Base-by-base conservation (phyloP, 73 alveolate genomes). In the Paramecium octaurelia region DNA sequence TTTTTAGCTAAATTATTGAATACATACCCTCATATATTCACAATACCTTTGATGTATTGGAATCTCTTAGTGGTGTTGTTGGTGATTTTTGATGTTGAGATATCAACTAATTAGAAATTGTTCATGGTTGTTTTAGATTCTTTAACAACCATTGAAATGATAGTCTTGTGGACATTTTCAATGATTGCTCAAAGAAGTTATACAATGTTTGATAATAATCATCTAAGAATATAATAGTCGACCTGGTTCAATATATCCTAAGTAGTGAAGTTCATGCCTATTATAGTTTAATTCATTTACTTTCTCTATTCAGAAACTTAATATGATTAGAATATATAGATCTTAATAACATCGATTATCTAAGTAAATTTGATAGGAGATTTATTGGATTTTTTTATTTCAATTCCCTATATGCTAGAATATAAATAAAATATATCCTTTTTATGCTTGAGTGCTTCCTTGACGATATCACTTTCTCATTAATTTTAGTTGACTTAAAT, bases 1-100 rank as follows among this genome's bases (percentile, higher is more conserved):
- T 75, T 75, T 20, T 18, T 38, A 35, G 88, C 88, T 38, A 75
- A 42, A 38, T 38, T 75, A n/a, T 42, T 75, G 20, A 75, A 75
- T 75, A 75, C 60, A 16, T 75, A 38, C 18, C 88, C 88, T 42
- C 88, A 75, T 35, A 42, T 75, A 38, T 75, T 29, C 9, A 42
- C 88, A 0, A 38, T 75, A 75, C 88, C 88, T 29, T 75, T 75
- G 27, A 75, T 42, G 68, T 75, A 75, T 42, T 75, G 88, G 88
- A 75, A 75, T 75, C 60, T 75, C 6, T 23, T 75, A 11, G 57
- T 75, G 10, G 58, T 75, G 1, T 35, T 75, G 11, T 75, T 75
- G n/a, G 60, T 75, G 10, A 64, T 27, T 27, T 64, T 31, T 64
- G 84, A 64, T 64, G 35, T 31, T 2, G 9, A 64, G 3, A 27